Base-by-base conservation (phyloP, 2,329 filamentous ascomycete species). In the Purpureocillium lavendulum region DNA sequence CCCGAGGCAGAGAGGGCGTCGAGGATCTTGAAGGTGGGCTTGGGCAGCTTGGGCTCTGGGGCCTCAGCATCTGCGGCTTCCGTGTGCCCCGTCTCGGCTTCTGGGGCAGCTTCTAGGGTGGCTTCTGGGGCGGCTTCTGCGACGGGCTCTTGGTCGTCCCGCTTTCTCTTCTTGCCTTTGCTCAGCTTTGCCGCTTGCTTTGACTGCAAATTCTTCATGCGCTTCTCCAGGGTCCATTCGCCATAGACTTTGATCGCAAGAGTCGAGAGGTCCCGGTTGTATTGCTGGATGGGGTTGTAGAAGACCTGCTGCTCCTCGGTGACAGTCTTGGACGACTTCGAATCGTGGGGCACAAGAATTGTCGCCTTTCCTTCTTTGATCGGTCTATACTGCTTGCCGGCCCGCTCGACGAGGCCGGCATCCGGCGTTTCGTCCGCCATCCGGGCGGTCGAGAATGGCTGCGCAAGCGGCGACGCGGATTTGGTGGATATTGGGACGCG, bases 271-370 rank as follows among this genome's bases (percentile, higher is more conserved):
- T 98, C 92, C 35, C 94, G 84, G 62, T 98, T 98, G 71, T 97
- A 98, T 58, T 98, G 92, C 59, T 98, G 92, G 40, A 98, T 96
- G 0, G 92, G 90, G 53, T 98, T 98, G 73, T 98, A 98, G 57
- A 98, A 98, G 40, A 98, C 94, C 52, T 90, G 84, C 50, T 81
- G 75, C 30, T 79, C 70, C 50, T 78, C 71, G 38, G 80, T 74
- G 43, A 73, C 67, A 52, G 77, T 74, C 41, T 69, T 61, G 7
- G 58, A 58, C 41, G 62, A 59, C 51, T 60, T 66, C 16, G 62
- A 58, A 7, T 63, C 61, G 34, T 67, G 64, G 8, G 71, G 75
- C 14, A 74, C 70, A 33, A 77, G 57, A 33, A 80, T 78, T 26
- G 67, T 69, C n/a, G 71, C 75, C 35, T 71, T 68, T 1, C 75